Percentiles rank a stretch among this genome's conserved stretches.
These are phyloP conservation scores for Nicotiana benthamiana DNA, from an alignment of 257 asterid species.

Conservation along the genomic window DNA sequence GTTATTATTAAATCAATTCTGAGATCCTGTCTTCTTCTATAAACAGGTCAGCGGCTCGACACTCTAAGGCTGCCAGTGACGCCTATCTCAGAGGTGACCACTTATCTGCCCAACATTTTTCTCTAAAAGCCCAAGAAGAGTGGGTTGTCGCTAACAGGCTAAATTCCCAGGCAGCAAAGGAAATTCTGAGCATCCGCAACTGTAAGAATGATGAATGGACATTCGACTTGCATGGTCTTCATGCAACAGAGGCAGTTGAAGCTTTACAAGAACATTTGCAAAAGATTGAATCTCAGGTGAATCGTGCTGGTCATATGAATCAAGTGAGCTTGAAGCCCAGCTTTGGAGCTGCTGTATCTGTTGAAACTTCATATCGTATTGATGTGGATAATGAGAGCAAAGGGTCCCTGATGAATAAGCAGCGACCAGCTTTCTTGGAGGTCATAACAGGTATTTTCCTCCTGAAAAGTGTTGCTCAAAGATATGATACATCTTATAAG, in stretches of 20 bases:
- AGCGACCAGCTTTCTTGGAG: constrained; percentile 41
- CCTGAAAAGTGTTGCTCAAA: constrained; percentile 1
- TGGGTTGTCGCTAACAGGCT: constrained; percentile 67
- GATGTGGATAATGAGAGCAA: constrained; percentile 23
- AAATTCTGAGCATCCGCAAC: constrained; percentile 57
- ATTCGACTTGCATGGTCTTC: constrained; percentile 94
- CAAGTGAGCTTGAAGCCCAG: constrained; percentile 22
- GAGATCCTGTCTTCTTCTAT: constrained; percentile 8
- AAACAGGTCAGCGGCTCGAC: constrained; percentile 68
- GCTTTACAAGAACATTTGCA: constrained; percentile 62
- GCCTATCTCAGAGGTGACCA: constrained; percentile 79
- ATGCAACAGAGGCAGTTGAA: constrained; percentile 79
- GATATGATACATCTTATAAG: background rate
- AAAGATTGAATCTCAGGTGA: constrained; percentile 45
- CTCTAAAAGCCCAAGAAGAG: constrained; percentile 66
- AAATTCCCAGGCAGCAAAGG: constrained; percentile 76
- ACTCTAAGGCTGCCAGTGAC: constrained; percentile 66
- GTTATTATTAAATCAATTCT: background rate
- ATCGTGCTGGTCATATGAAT: constrained; percentile 11
- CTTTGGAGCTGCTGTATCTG: constrained; percentile 19
- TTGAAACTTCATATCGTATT: constrained; percentile 18
- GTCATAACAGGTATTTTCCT: constrained; percentile 81
- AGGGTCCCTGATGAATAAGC: constrained; percentile 28
- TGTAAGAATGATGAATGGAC: constrained; percentile 61
- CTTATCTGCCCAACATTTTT: constrained; percentile 46